Evolutionary conservation across 2,329 filamentous ascomycete genomes (phyloP), one percentile per base, ranked within the genome.

Genomic region (Arthrinium puccinioides): DNA sequence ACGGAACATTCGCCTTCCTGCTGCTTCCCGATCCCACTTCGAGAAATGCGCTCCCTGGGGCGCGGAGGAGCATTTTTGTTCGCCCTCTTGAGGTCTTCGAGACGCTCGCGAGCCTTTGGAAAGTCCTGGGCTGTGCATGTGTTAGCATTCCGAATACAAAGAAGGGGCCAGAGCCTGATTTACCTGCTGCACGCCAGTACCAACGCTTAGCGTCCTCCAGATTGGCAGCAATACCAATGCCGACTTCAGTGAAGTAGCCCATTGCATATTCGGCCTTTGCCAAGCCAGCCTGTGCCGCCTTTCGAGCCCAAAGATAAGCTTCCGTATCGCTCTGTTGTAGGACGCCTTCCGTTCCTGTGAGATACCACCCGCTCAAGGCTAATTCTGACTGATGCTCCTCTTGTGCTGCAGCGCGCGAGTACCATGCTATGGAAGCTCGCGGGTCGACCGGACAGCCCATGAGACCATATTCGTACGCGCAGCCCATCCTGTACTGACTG

Each of bases 241-340:
- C 92, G 33, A 92, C 82, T 62, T 98, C 92, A 1, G 87, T 94
- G 56, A 94, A 96, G 63, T 97, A 96, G 0, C 92, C 92, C 84
- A 98, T 95, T 0, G 90, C 92, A 63, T 96, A 97, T 64, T 97
- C 86, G 0, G 92, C 92, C 68, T 97, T 98, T 7, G 87, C 81
- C 25, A 96, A 64, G 3, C 90, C 88, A 4, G 87, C 84, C 45
- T 82, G 78, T 1, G 92, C 92, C 2, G 92, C 90, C 62, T 96
- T 97, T 16, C 90, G 74, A 9, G 92, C 90, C 92, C 92, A 98
- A 3, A 98, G 74, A 58, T 96, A 98, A 1, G 92, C 92, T 59
- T 98, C 92, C 0, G 87, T 94, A 51, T 98, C 92, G 56, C 82
- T 94, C 60, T 96, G 90, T 52, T 85, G 79, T 37, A 98, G 65